Evolutionary conservation across 2,329 filamentous ascomycete species (phyloP).

Genomic region (Claviceps capensis): DNA sequence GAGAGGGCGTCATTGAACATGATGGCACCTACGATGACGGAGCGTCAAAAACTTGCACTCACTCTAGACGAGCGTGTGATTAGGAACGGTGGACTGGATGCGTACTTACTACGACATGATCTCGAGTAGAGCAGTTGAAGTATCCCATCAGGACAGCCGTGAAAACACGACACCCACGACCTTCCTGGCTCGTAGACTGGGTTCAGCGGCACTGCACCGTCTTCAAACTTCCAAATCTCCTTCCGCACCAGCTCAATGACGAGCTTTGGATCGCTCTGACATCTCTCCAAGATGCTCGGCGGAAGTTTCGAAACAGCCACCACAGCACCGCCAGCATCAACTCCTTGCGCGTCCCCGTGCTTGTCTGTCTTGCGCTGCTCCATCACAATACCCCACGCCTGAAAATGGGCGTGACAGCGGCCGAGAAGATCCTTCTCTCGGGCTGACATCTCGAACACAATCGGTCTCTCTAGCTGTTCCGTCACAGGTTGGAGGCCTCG

Average conservation of each 20-base stretch:
- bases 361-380: conserved; percentile 24
- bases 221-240: conserved; percentile 56
- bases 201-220: conserved; percentile 18
- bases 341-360: conserved; percentile 20
- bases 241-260: conserved; percentile 60
- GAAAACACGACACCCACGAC: conserved; percentile 49
- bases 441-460: conserved; percentile 50
- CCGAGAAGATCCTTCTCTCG: conserved; percentile 48
- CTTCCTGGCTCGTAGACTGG: conserved; percentile 5
- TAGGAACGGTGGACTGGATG: too few species aligned
- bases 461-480: conserved; percentile 32
- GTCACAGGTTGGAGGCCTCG: conserved; percentile 13
- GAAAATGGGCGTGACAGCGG: conserved; percentile 42
- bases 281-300: conserved; percentile 60
- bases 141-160: conserved; percentile 60
- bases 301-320: conserved; percentile 46
- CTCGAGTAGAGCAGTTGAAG: conserved; percentile 64
- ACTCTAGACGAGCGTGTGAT: background rate
- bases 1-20: conserved; percentile 71
- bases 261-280: conserved; percentile 55
- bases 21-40: conserved; percentile 39
- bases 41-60: background rate
- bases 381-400: conserved; percentile 61
- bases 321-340: background rate
- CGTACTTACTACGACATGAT: conserved; percentile 50